A percentile compares a stretch with the other conserved stretches of the same genome.
These are phyloP conservation scores for Saccharomyces eubayanus DNA, from an alignment of 805 yeast species.

Conservation along the genomic window DNA sequence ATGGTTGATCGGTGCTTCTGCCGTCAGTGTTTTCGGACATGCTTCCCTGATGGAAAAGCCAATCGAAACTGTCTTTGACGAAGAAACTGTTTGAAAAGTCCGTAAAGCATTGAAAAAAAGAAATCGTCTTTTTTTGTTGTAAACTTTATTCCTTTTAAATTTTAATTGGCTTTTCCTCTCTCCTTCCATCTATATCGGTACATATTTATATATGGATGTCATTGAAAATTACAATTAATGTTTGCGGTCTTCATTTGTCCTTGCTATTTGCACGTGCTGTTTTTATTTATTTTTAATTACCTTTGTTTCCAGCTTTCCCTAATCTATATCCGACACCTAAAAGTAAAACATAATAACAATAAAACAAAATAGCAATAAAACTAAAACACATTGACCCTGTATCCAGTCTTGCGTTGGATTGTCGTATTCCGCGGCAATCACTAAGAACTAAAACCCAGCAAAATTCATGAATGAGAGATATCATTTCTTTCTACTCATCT, in stretches of 20 bases:
- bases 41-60: conserved; percentile 93
- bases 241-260: neutral
- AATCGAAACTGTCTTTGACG: conserved; percentile 87
- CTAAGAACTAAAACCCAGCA: too few relatives aligned
- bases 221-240: neutral
- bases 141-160: neutral
- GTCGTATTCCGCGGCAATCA: too few relatives aligned
- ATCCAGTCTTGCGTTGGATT: too few relatives aligned
- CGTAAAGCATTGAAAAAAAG: neutral
- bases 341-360: too few relatives aligned
- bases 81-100: conserved; percentile 38
- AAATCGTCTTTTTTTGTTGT: neutral
- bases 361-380: too few relatives aligned
- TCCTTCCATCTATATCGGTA: neutral
- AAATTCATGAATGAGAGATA: too few relatives aligned
- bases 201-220: neutral
- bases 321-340: too few relatives aligned
- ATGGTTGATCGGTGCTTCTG: conserved; percentile 87
- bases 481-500: too few relatives aligned
- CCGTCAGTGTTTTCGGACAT: conserved; percentile 70
- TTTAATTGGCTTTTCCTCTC: neutral
- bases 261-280: neutral
- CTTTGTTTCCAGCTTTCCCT: neutral
- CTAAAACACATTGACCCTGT: too few relatives aligned
- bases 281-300: neutral